phyloP scores from a whole-genome alignment of 202 grass and related monocot genomes.

The Sporobolus alterniflorus region DNA sequence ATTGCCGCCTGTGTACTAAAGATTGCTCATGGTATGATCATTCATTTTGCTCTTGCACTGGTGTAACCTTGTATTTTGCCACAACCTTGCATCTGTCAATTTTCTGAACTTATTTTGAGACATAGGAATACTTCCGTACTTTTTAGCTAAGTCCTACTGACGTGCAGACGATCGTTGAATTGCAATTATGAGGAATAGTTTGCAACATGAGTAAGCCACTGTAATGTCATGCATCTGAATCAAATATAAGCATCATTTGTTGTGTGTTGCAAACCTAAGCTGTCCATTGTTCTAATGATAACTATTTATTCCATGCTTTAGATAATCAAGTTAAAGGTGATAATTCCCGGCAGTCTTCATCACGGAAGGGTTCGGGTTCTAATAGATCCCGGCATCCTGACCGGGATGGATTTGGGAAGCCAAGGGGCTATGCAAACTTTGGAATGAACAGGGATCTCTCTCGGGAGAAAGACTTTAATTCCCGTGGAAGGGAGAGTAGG shows the following conservation, averaged over 20 bases:
- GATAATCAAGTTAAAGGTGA: slow-evolving; percentile 62
- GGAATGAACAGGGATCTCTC: slow-evolving; percentile 68
- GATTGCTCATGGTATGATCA: not conserved
- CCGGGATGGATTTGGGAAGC: slow-evolving; percentile 55
- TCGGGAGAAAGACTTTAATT: slow-evolving; percentile 61
- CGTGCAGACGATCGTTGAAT: slow-evolving; percentile 2
- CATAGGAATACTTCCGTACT: not conserved
- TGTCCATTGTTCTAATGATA: slow-evolving; percentile 24
- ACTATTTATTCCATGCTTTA: slow-evolving; percentile 35
- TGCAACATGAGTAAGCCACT: not conserved
- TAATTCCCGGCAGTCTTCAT: slow-evolving; percentile 41
- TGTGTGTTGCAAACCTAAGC: slow-evolving; percentile 31
- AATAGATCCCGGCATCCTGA: slow-evolving; percentile 47
- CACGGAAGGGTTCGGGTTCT: slow-evolving; percentile 48
- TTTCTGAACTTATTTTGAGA: slow-evolving; percentile 19
- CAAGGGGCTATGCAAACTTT: slow-evolving; percentile 72
- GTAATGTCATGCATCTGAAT: slow-evolving; percentile 21
- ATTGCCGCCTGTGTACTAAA: not conserved
- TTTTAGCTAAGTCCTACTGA: slow-evolving; percentile 13
- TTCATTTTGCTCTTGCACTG: slow-evolving; percentile 2
- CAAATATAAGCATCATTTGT: slow-evolving; percentile 17
- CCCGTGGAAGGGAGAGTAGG: slow-evolving; percentile 58
- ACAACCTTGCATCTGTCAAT: not conserved
- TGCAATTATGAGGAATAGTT: not conserved
- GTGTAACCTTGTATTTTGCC: not conserved